These are phyloP conservation scores for Malassezia psittaci DNA, from an alignment of 1,284 basidiomycete genomes.

Conservation along the genomic window DNA sequence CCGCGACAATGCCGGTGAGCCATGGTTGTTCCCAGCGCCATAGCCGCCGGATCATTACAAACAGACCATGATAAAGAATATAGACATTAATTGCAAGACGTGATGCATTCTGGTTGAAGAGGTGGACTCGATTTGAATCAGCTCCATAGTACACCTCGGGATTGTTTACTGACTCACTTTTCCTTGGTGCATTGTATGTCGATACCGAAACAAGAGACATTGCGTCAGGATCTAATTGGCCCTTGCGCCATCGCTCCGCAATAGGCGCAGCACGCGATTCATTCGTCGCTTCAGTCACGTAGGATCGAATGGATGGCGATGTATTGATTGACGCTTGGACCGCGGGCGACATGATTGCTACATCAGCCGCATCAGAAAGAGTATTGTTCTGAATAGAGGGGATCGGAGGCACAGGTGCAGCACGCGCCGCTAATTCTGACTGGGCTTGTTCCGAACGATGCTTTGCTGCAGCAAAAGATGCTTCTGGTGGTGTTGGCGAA, in stretches of 20 bases:
- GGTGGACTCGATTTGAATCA: background rate
- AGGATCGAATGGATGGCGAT: background rate
- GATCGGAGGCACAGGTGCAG: background rate
- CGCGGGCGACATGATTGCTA: background rate
- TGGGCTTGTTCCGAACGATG: background rate
- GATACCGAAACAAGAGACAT: background rate
- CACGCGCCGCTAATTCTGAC: background rate
- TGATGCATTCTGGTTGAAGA: slow-evolving; percentile 14
- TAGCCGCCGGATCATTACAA: slow-evolving; percentile 12
- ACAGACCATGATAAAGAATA: slow-evolving; percentile 19
- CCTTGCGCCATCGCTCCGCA: background rate
- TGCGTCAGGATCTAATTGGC: background rate
- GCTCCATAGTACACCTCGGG: background rate
- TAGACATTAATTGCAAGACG: slow-evolving; percentile 11
- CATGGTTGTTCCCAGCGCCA: slow-evolving; percentile 23
- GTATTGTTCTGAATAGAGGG: background rate
- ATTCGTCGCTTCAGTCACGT: background rate
- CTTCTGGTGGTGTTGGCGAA: background rate
- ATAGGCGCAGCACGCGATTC: slow-evolving; percentile 1
- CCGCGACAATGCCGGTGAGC: slow-evolving; percentile 3
- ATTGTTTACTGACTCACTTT: background rate
- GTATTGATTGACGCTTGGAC: background rate
- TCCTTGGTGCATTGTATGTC: background rate
- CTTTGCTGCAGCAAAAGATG: background rate
- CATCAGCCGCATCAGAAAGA: background rate